These are phyloP conservation scores for Claviceps cyperi DNA, from an alignment of 2,329 filamentous ascomycete species.

Conservation along the genomic window DNA sequence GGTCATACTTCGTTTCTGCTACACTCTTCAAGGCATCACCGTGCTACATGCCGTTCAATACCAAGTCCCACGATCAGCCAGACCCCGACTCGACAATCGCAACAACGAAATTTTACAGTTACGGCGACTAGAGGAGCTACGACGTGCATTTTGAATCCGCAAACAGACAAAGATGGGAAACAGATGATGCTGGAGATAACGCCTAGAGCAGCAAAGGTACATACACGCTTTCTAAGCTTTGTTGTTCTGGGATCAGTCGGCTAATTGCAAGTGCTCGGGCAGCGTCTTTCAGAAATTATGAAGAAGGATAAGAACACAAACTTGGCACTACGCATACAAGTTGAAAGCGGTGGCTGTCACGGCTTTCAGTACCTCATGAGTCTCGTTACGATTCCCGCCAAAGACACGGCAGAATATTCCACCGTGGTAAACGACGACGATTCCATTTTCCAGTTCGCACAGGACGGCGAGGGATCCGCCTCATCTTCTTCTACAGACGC, in stretches of 20 bases:
- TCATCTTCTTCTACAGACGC: slow-evolving; percentile 27
- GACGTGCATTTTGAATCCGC: slow-evolving; percentile 50
- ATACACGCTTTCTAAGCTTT: no score
- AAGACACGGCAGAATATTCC: slow-evolving; percentile 19
- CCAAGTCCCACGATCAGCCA: background rate
- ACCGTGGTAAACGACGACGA: slow-evolving; percentile 54
- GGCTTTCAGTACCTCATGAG: slow-evolving; percentile 97
- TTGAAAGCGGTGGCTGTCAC: slow-evolving; percentile 90
- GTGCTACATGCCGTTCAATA: background rate
- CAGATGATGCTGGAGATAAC: slow-evolving; percentile 75
- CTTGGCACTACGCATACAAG: slow-evolving; percentile 77
- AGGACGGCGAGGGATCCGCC: slow-evolving; percentile 26
- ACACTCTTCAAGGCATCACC: background rate
- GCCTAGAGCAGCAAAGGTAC: slow-evolving; percentile 62
- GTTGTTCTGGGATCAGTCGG: background rate
- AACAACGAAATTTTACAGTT: slow-evolving; percentile 21
- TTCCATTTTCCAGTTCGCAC: slow-evolving; percentile 64
- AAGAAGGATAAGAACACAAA: slow-evolving; percentile 56
- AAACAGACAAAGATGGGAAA: slow-evolving; percentile 70
- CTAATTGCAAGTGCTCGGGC: background rate
- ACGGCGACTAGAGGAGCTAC: slow-evolving; percentile 27
- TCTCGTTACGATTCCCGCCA: slow-evolving; percentile 47
- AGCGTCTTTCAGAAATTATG: slow-evolving; percentile 69
- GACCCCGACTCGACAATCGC: background rate
- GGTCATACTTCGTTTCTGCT: background rate